phyloP scores from a whole-genome alignment of 345 rosid genomes.

The Litchi chinensis region DNA sequence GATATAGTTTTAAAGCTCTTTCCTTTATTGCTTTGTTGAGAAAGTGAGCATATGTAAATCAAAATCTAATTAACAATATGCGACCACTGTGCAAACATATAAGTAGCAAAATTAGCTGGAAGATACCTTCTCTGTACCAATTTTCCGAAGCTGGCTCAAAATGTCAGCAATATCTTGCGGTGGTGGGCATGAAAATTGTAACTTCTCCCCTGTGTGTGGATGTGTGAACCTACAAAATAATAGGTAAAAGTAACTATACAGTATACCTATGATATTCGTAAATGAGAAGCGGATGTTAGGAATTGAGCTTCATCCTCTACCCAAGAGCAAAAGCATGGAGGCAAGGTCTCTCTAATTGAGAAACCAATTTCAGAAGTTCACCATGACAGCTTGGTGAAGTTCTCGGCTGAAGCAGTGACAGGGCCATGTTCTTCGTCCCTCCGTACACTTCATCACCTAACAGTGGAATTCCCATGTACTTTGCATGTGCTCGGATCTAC shows the following conservation, averaged over 20 bases:
- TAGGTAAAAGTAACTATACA: background rate
- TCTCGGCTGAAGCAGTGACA: conserved; percentile 68
- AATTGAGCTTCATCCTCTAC: conserved; percentile 44
- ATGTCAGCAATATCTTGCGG: conserved; percentile 72
- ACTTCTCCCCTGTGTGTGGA: conserved; percentile 58
- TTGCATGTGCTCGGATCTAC: conserved; percentile 96
- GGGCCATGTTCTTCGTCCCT: conserved; percentile 78
- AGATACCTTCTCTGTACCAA: conserved; percentile 61
- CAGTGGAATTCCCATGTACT: conserved; percentile 74
- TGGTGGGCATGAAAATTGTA: conserved; percentile 71
- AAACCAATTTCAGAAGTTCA: conserved; percentile 49
- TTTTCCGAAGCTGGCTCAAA: conserved; percentile 55
- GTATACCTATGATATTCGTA: background rate
- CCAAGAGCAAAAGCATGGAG: conserved; percentile 90
- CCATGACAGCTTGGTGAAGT: conserved; percentile 42
- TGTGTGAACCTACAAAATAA: conserved; percentile 64
- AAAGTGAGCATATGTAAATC: background rate
- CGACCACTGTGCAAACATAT: background rate
- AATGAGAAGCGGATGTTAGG: background rate
- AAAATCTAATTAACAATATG: background rate
- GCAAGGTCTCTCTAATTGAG: conserved; percentile 82
- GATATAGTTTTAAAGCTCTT: too few relatives aligned
- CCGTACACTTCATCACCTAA: conserved; percentile 90
- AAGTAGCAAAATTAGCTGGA: background rate
- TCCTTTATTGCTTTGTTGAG: background rate